Base-by-base conservation (phyloP, 116 monocot species). In the Thalassia testudinum region DNA sequence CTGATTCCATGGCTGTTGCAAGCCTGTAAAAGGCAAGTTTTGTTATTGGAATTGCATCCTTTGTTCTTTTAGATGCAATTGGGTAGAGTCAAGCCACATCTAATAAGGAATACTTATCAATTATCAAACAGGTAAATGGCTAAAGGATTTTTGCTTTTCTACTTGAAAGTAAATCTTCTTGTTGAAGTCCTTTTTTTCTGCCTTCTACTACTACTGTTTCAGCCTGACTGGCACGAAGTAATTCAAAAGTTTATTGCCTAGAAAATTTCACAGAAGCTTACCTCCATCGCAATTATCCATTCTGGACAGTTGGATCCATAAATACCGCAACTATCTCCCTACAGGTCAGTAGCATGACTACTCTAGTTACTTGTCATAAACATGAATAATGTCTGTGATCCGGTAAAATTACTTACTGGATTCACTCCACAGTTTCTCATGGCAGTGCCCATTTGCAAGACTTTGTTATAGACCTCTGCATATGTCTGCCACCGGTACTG, bases 201-300 rank as follows among this genome's bases (percentile, higher is more conserved):
- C 3, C 10, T 10, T 34, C 6, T 34, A 34, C 30, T 34, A 34
- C 3, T 34, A 34, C 6, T 34, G 30, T 3, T 34, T 34, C 10
- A 5, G 30, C 10, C 30, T 34, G 30, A 34, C 30, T 34, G 3
- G 10, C 30, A 34, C 10, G 30, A 34, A 34, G 30, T 34, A 34
- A 34, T 34, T 34, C 6, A 34, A 10, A 34, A 10, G 30, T 34
- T 34, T 34, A 34, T 34, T 34, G 6, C 10, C 6, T 34, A 10
- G 30, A 10, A 34, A 34, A 34, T 34, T 34, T 34, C 30, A 34
- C 6, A 34, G 3, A 34, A 10, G 30, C 30, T 34, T 72, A 93
- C 93, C 93, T 84, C 73, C 93, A 93, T 93, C 23, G 78, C 59
- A 38, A 74, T 81, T 37, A 93, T 69, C 93, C 93, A 93, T 72